Evolutionary conservation across 805 yeast species (phyloP).

Genomic region (Yarrowia sp.): DNA sequence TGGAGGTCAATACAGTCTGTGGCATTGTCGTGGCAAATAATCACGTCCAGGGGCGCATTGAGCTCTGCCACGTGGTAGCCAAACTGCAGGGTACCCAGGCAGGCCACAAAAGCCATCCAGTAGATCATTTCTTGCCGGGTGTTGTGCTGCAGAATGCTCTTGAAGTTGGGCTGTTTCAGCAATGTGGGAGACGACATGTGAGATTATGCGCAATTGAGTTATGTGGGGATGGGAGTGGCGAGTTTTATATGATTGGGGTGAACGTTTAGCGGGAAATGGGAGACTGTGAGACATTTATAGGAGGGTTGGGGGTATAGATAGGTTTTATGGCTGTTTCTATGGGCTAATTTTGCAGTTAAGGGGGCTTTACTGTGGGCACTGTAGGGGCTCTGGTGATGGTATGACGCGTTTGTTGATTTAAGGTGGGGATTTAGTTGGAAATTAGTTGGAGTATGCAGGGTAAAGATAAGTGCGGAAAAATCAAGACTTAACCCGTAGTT

Average conservation of each 20-base stretch:
- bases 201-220: conserved; percentile 30
- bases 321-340: too few species aligned
- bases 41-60: conserved; percentile 81
- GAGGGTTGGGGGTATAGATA: too few species aligned
- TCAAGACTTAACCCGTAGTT: too few species aligned
- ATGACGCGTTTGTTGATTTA: too few species aligned
- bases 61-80: conserved; percentile 96
- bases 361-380: too few species aligned
- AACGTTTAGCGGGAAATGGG: background rate
- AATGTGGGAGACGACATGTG: conserved; percentile 11
- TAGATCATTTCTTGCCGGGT: conserved; percentile 27
- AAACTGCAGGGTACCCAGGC: conserved; percentile 83
- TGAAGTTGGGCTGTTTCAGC: conserved; percentile 23
- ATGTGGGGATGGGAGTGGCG: conserved; percentile 36
- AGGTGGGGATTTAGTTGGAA: too few species aligned
- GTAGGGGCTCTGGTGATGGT: too few species aligned
- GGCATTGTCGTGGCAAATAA: conserved; percentile 58
- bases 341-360: too few species aligned
- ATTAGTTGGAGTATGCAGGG: too few species aligned
- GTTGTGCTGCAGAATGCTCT: conserved; percentile 24
- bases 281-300: too few species aligned
- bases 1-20: conserved; percentile 64
- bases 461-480: too few species aligned
- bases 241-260: background rate
- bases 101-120: conserved; percentile 57